These are phyloP conservation scores for Kwoniella sp. DNA, from an alignment of 768 basidiomycete genomes.

Conservation along the genomic window DNA sequence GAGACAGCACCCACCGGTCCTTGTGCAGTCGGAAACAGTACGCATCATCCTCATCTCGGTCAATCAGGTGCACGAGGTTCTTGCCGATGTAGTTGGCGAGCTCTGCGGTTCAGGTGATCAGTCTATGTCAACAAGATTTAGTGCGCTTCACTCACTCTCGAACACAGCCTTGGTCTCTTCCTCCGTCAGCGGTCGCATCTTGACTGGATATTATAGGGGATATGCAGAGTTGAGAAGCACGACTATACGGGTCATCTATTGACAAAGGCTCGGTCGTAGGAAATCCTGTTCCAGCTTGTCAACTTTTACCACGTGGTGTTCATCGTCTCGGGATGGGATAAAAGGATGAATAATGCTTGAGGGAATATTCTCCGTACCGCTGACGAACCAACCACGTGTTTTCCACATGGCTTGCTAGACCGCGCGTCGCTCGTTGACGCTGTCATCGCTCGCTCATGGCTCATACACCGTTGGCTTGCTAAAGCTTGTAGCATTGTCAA, in stretches of 20 bases:
- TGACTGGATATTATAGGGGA: conserved; percentile 13
- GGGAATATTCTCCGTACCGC: not conserved
- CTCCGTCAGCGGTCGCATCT: conserved; percentile 91
- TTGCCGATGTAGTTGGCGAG: conserved; percentile 97
- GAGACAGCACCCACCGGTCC: conserved; percentile 57
- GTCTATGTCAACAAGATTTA: too few species aligned
- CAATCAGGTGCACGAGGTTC: conserved; percentile 90
- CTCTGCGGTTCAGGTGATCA: conserved; percentile 50
- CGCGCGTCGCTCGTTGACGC: not conserved
- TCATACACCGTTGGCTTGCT: too few species aligned
- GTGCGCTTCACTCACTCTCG: conserved; percentile 58
- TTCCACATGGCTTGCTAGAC: not conserved
- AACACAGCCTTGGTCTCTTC: conserved; percentile 96
- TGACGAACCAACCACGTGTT: not conserved
- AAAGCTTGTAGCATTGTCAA: not conserved
- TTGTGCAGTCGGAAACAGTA: conserved; percentile 93
- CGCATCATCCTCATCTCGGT: conserved; percentile 79
- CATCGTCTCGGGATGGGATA: conserved; percentile 1
- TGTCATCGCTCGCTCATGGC: not conserved
- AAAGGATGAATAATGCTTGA: not conserved
- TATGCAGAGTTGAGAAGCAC: not conserved
- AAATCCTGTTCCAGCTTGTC: conserved; percentile 1
- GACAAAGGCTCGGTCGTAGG: not conserved
- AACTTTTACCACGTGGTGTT: conserved; percentile 22
- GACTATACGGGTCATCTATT: too few species aligned